These are phyloP conservation scores for Rhododendron williamsianum DNA, from an alignment of 148 eudicot genomes.

Conservation along the genomic window DNA sequence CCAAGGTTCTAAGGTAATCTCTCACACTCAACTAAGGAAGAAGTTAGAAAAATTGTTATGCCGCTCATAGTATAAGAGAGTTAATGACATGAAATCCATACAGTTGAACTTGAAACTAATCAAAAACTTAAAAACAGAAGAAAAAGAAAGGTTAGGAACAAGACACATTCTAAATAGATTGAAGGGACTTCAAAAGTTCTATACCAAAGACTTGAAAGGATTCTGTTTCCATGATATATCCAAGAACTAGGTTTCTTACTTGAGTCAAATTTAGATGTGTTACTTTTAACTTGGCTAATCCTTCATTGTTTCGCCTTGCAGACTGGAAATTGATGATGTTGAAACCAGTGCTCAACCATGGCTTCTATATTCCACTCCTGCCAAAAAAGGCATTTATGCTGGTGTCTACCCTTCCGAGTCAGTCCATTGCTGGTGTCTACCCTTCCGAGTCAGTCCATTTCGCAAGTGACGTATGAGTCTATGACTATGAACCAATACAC, in stretches of 20 bases:
- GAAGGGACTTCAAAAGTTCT: neutral
- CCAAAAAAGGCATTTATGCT: neutral
- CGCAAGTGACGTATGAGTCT: constrained; percentile 16
- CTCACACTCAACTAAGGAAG: too few species aligned
- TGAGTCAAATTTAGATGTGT: neutral
- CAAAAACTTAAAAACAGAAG: neutral
- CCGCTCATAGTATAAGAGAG: neutral
- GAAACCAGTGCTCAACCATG: neutral
- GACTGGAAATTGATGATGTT: constrained; percentile 6
- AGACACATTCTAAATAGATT: neutral
- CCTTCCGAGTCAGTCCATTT: neutral
- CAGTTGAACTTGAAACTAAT: neutral
- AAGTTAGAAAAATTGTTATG: too few species aligned
- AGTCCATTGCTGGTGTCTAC: too few species aligned
- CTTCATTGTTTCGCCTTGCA: neutral
- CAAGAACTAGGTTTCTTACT: neutral
- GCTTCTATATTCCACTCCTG: neutral
- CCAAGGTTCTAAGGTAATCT: too few species aligned
- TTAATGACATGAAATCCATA: neutral
- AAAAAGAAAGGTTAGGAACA: too few species aligned
- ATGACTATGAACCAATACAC: neutral
- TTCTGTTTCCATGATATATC: neutral
- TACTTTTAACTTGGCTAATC: neutral
- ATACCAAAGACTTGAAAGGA: neutral
- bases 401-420: neutral